A percentile compares a stretch with the other conserved stretches of the same genome.
These are phyloP conservation scores for Venturia oleaginea DNA, from an alignment of 2,329 filamentous ascomycete species.

Conservation along the genomic window DNA sequence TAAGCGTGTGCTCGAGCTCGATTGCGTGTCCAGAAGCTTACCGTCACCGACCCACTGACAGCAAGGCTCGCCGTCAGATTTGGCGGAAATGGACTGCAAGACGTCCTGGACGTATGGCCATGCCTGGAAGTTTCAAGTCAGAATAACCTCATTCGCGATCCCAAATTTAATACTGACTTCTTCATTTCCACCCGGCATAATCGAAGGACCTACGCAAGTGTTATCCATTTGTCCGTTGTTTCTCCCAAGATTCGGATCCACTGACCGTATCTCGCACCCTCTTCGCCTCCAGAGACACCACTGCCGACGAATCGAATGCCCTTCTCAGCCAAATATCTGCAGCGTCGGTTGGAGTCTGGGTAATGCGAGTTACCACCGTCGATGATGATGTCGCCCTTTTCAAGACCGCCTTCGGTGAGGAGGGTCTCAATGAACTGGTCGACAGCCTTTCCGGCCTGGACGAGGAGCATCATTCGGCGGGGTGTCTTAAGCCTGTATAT, in stretches of 20 bases:
- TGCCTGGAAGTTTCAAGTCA: conserved; percentile 36
- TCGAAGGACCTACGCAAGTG: too few species aligned
- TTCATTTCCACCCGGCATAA: conserved; percentile 99
- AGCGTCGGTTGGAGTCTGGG: conserved; percentile 97
- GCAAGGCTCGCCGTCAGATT: conserved; percentile 94
- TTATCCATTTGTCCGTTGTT: too few species aligned
- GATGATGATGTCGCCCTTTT: conserved; percentile 94
- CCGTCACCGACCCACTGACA: conserved; percentile 99
- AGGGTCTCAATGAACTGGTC: conserved; percentile 98
- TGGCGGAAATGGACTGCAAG: conserved; percentile 95
- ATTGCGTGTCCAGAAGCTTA: neutral
- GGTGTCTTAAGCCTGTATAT: conserved; percentile 69
- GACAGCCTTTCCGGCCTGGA: conserved; percentile 96
- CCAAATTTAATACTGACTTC: too few species aligned
- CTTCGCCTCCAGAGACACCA: conserved; percentile 98
- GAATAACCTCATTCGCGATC: too few species aligned
- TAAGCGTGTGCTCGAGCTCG: neutral
- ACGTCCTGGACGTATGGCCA: conserved; percentile 99
- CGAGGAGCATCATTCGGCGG: conserved; percentile 94
- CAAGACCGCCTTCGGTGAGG: conserved; percentile 59
- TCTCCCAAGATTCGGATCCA: too few species aligned
- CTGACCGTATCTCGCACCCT: conserved; percentile 97
- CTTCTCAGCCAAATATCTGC: conserved; percentile 77
- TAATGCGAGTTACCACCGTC: conserved; percentile 99
- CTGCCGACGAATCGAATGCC: conserved; percentile 91